Base-by-base conservation (phyloP, 2,329 filamentous ascomycete genomes). In the Venturia effusa region DNA sequence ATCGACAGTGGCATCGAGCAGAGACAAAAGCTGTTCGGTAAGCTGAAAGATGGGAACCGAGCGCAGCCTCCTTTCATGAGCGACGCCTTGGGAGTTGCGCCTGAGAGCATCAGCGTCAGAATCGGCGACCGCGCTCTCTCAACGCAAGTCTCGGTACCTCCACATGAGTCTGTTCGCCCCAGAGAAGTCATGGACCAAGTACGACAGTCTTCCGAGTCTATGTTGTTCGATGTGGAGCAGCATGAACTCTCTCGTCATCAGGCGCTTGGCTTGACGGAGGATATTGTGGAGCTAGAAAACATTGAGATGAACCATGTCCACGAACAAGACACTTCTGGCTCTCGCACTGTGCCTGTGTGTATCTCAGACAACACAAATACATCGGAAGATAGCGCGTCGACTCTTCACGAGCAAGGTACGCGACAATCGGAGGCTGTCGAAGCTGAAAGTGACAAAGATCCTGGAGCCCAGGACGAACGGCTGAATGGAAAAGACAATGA, bases 51-150 rank as follows among this genome's bases (percentile, higher is more conserved):
- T 8, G 22, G 17, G 13, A 41, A 40, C 37, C 6, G n/a, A 7
- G 15, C 30, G 48, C 48, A 55, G 48, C 15, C 27, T 57, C 54
- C 19, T 7, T 61, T 61, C 60, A 17, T 61, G 40, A 45, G 24
- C 24, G 43, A 51, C 37, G 48, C 51, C 39, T 15, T 59, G 61
- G 13, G 27, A 32, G 51, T 39, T 10, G n/a, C 27, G n/a, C 57
- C 61, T 34, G 67, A 73, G 51, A 63, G 71, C 63, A 71, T 76
- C 61, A 69, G 67, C 59, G 69, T 76, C 64, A 72, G 70, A 30
- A 74, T 76, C 64, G 74, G 74, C 19, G 71, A 70, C 62, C 70
- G 74, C 66, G 74, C 72, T 64, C 68, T 73, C 67, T 69, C 68
- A 60, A 71, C 67, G 61, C 67, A 66, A 45, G 67, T 65, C n/a